Conservation (phyloP, 2,329 filamentous ascomycete species). For the Ceratocystis smalleyi region DNA sequence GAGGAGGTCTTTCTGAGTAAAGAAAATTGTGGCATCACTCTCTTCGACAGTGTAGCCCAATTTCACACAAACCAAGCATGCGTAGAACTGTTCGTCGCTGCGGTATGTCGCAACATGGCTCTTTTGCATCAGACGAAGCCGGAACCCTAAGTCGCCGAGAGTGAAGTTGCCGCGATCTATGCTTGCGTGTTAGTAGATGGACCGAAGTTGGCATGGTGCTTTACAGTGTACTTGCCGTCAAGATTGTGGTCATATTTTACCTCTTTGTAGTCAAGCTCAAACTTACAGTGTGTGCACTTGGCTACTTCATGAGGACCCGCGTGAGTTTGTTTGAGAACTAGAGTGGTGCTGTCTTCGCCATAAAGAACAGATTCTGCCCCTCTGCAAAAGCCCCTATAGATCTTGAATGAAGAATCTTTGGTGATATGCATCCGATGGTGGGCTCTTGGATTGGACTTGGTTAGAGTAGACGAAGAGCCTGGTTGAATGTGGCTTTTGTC, state of each 20-base stretch:
- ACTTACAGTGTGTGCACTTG: slow-evolving; percentile 38
- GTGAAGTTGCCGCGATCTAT: slow-evolving; percentile 34
- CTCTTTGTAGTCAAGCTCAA: slow-evolving; percentile 37
- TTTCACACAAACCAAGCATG: slow-evolving; percentile 39
- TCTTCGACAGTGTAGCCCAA: slow-evolving; percentile 35
- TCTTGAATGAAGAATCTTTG: slow-evolving; percentile 33
- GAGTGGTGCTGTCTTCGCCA: slow-evolving; percentile 36
- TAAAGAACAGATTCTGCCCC: slow-evolving; percentile 36
- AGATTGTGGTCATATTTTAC: slow-evolving; percentile 38
- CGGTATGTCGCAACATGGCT: slow-evolving; percentile 35
- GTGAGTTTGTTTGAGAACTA: slow-evolving; percentile 30
- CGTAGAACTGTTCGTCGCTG: slow-evolving; percentile 38
- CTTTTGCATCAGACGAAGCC: slow-evolving; percentile 41
- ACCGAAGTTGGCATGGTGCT: neutral
- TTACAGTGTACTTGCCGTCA: slow-evolving; percentile 26
- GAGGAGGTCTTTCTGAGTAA: slow-evolving; percentile 37
- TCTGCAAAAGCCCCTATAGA: slow-evolving; percentile 39
- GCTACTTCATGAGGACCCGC: slow-evolving; percentile 33
- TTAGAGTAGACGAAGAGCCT: neutral
- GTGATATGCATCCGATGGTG: slow-evolving; percentile 9
- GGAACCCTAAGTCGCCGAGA: slow-evolving; percentile 33
- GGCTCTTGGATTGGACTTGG: neutral
- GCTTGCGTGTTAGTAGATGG: neutral
- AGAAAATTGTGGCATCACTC: slow-evolving; percentile 42
- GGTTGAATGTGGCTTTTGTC: slow-evolving; percentile 17